Evolutionary conservation across 202 grass and related monocot genomes (phyloP).

Genomic region (Saccharum hybrid): DNA sequence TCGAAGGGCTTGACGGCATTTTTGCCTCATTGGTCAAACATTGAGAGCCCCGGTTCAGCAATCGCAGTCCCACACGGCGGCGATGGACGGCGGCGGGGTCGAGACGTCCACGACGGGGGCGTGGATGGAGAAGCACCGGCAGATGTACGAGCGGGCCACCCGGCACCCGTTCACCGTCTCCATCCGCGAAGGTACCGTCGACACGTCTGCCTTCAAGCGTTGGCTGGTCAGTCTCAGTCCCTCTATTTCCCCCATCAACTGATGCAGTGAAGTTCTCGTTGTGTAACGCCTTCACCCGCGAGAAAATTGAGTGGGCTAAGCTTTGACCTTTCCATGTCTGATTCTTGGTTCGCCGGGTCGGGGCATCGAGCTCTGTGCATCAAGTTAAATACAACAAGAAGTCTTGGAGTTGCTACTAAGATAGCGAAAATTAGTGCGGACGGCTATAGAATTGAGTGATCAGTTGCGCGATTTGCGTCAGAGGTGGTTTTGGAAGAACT

Average conservation of each 20-base stretch:
- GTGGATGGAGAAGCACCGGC: conserved; percentile 56
- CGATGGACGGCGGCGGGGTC: conserved; percentile 44
- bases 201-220: conserved; percentile 73
- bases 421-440: neutral
- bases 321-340: neutral
- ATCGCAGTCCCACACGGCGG: conserved; percentile 15
- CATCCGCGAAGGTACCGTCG: conserved; percentile 77
- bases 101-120: conserved; percentile 47
- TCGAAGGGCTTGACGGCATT: neutral
- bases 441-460: neutral
- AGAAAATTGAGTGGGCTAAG: neutral
- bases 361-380: neutral
- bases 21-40: neutral
- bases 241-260: neutral
- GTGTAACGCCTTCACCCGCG: neutral
- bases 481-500: too few relatives aligned
- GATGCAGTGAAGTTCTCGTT: neutral
- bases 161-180: conserved; percentile 79
- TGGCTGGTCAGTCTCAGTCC: conserved; percentile 76
- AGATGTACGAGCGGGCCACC: conserved; percentile 68
- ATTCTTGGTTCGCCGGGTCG: conserved; percentile 7
- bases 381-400: neutral
- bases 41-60: neutral
- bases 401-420: neutral
- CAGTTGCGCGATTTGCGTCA: too few relatives aligned